These are phyloP conservation scores for Eustoma russellianum DNA, from an alignment of 257 asterid species.

Conservation along the genomic window DNA sequence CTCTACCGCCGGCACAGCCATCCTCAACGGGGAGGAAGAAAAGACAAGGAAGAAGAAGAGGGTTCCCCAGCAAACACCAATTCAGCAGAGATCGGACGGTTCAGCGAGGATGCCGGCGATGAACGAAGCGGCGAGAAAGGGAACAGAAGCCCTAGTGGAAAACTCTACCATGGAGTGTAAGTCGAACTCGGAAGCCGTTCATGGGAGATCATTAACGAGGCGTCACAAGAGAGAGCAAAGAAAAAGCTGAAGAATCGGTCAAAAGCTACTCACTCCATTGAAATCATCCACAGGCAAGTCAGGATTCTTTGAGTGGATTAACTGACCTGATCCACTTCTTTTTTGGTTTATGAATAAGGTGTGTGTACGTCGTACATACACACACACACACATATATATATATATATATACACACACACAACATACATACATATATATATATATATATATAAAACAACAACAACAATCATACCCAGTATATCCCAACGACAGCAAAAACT, in stretches of 20 bases:
- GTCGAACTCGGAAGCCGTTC: slow-evolving; percentile 20
- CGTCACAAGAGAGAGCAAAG: slow-evolving; percentile 17
- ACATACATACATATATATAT: too few species aligned
- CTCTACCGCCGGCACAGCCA: slow-evolving; percentile 17
- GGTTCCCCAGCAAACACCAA: slow-evolving; percentile 34
- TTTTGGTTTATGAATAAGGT: too few species aligned
- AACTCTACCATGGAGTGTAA: slow-evolving; percentile 25
- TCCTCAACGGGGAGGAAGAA: slow-evolving; percentile 16
- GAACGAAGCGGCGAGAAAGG: slow-evolving; percentile 11
- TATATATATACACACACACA: too few species aligned
- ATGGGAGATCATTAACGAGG: slow-evolving; percentile 9
- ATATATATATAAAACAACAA: too few species aligned
- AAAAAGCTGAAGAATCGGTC: slow-evolving; percentile 3
- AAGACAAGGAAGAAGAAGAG: slow-evolving; percentile 26
- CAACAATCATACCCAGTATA: too few species aligned
- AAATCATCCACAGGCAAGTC: too few species aligned
- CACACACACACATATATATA: too few species aligned
- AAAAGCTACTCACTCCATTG: background rate
- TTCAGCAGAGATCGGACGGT: slow-evolving; percentile 47
- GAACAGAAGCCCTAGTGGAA: slow-evolving; percentile 27
- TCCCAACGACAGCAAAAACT: too few species aligned
- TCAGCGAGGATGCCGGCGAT: slow-evolving; percentile 26
- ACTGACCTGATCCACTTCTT: too few species aligned
- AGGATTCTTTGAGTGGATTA: too few species aligned
- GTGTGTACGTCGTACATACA: too few species aligned